Evolutionary conservation across 768 basidiomycete species (phyloP), one percentile per base, ranked within the genome.

Genomic region (Pleurotus eryngii): DNA sequence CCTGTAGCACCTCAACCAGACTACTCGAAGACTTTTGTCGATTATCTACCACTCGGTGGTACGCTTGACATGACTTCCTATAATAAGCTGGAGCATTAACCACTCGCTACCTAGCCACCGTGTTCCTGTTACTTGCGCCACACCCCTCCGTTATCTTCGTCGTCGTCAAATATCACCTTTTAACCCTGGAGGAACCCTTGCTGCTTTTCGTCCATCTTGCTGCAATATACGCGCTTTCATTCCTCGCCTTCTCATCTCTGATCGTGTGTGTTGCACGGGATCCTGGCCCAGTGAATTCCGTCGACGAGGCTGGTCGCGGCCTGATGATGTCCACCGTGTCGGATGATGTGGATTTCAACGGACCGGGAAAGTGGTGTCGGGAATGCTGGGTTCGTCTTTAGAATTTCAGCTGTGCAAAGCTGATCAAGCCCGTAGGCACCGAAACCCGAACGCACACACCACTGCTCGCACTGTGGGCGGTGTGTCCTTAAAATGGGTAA

Each of bases 401-500:
- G 35, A 22, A 27, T 50, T 40, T 35, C 30, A 46, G 48, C 46
- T 27, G 26, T 18, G 12, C 24, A 2, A 38, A 37, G 45, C 51
- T 57, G 46, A 54, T 55, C 12, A 8, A 27, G 14, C n/a, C 17
- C 18, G 11, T 58, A 81, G 80, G 82, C 77, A 45, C 85, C 88
- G 0, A 91, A 89, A 71, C 89, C 90, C 4, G 90, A 92, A 63
- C 77, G 92, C 48, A 71, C 89, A 1, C 91, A 93, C 65, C 91
- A 94, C 64, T 94, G 90, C 65, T 80, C 77, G 12, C 67, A 80
- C 30, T 94, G 91, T 67, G 82, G 84, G 38, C 80, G 89, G 38
- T 93, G 92, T 66, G 86, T 92, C 9, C 72, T 93, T 39, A 93
- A 92, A 72, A 87, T 92, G 88, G 91, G 90, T 90, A 51, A 85